Evolutionary conservation across 164 flowering plant species (phyloP).

Genomic region (Magnolia sinica): DNA sequence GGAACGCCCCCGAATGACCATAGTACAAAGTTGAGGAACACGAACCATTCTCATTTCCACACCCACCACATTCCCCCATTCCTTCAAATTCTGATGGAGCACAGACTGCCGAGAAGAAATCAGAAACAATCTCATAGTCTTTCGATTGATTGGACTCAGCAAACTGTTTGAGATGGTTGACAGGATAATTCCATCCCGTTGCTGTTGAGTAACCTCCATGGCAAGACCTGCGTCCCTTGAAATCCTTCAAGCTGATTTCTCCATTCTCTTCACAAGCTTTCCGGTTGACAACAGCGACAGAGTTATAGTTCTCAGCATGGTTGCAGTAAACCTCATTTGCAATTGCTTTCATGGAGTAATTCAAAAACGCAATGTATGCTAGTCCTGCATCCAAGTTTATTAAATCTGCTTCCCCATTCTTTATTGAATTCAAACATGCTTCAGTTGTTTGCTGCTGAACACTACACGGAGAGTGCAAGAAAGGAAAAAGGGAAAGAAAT

Average conservation of each 20-base stretch:
- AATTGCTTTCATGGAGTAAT: conserved; percentile 31
- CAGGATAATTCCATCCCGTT: conserved; percentile 39
- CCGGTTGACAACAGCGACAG: conserved; percentile 27
- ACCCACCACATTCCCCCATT: conserved; percentile 27
- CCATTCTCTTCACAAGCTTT: conserved; percentile 16
- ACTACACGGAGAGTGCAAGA: conserved; percentile 3
- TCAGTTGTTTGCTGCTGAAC: conserved; percentile 19
- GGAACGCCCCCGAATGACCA: conserved; percentile 29
- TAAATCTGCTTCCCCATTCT: conserved; percentile 24
- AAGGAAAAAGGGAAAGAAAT: neutral
- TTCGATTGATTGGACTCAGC: conserved; percentile 6
- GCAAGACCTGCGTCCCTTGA: conserved; percentile 30
- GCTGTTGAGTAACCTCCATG: conserved; percentile 37
- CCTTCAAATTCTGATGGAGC: conserved; percentile 39
- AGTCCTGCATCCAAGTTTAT: conserved; percentile 29
- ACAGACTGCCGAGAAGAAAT: conserved; percentile 31
- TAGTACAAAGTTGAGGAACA: conserved; percentile 20
- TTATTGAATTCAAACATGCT: conserved; percentile 22
- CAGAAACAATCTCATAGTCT: conserved; percentile 17
- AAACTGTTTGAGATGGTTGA: conserved; percentile 20
- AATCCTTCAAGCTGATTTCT: conserved; percentile 19
- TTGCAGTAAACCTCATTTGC: conserved; percentile 30
- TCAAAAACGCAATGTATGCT: conserved; percentile 27
- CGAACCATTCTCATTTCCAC: conserved; percentile 27
- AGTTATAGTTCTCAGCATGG: conserved; percentile 23